Base-by-base conservation (phyloP, 345 rosid genomes). In the Sapria himalayana region DNA sequence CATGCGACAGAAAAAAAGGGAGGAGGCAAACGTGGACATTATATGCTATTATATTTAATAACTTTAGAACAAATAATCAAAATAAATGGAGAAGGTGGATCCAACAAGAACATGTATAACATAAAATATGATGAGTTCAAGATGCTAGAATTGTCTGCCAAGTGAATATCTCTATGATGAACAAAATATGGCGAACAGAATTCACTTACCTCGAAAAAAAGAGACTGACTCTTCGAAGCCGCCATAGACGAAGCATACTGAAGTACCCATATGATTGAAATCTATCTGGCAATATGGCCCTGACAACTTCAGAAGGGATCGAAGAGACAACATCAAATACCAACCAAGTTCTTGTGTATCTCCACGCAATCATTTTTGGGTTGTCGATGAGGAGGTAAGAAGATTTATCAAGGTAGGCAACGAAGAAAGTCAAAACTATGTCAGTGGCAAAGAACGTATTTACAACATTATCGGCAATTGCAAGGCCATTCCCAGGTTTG, bases 201-300 rank as follows among this genome's bases (percentile, higher is more conserved):
- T 2, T 3, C 25, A 11, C 9, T 38, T 43, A 69, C 84, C 64
- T 60, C 14, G 89, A 55, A 48, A 80, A 85, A 32, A 74, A 62
- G 6, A 19, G 21, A 54, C 96, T 64, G 46, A 71, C 96, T 61
- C 96, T 65, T 9, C 85, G 71, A 36, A 85, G 91, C 41, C 93
- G 93, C 96, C 96, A 85, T 2, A 85, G 71, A 22, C 96, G 91
- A 14, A 85, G 71, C 82, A 85, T 74, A 45, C 66, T 74, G 29
- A 80, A 69, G 25, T 70, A 64, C 0, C 91, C 85, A 45, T 80
- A 77, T 6, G 66, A 58, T 13, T 59, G 67, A 3, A 76, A 39
- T 17, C 54, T 45, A 33, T 48, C 31, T 5, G 85, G 93, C 22
- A 74, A 33, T 17, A 66, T 42, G 3, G 34, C 42, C 15, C 51